phyloP scores from a whole-genome alignment of 805 yeast species.

The Monosporozyma aerobia region DNA sequence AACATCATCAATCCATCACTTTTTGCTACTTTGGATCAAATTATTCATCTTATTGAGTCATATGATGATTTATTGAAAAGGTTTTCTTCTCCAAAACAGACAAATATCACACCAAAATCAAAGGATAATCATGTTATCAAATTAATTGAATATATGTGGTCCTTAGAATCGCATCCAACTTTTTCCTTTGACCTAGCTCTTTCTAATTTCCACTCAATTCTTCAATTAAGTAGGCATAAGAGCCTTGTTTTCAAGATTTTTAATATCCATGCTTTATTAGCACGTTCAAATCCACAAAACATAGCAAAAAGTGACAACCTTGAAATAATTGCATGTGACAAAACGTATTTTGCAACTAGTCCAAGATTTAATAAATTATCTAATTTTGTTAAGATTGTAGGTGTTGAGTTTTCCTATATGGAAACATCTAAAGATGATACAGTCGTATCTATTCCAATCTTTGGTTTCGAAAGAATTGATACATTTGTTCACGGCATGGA shows the following conservation, averaged over 20 bases:
- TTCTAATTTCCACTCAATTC: conserved; percentile 20
- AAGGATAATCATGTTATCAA: neutral
- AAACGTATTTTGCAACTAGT: neutral
- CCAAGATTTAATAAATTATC: conserved; percentile 7
- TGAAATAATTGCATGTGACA: neutral
- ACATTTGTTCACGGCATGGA: conserved; percentile 15
- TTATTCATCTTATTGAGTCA: conserved; percentile 8
- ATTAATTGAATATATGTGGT: neutral
- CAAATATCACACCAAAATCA: neutral
- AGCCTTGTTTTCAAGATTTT: conserved; percentile 17
- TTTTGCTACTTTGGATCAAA: conserved; percentile 16
- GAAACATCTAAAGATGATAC: conserved; percentile 5
- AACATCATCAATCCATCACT: conserved; percentile 26
- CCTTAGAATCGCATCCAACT: conserved; percentile 11
- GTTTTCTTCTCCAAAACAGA: neutral
- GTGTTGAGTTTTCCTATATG: conserved; percentile 15
- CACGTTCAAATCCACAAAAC: conserved; percentile 7
- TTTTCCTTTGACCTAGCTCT: conserved; percentile 17
- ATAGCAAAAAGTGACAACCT: neutral
- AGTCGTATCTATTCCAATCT: conserved; percentile 17
- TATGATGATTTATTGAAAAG: neutral
- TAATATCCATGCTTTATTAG: conserved; percentile 14
- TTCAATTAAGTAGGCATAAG: conserved; percentile 16
- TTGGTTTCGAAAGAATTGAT: conserved; percentile 25
- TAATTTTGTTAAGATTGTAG: conserved; percentile 19